Evolutionary conservation across 2,329 filamentous ascomycete species (phyloP).

Genomic region (Stagonosporopsis vannaccii): DNA sequence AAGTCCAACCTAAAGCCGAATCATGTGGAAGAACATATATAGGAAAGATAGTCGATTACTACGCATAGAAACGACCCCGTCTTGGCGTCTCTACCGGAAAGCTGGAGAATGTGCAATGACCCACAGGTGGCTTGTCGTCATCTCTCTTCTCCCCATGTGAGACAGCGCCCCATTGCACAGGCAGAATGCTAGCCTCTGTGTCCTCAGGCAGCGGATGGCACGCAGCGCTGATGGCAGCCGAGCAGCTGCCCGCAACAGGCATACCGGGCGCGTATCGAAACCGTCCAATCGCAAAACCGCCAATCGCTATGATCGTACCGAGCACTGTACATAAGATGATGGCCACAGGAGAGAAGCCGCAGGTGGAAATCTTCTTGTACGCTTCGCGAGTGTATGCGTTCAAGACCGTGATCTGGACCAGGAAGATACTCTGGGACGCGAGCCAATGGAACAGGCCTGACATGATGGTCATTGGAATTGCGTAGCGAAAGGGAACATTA

Average conservation of each 20-base stretch:
- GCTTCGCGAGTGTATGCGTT: not conserved
- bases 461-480: conserved; percentile 44
- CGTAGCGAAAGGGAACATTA: conserved; percentile 50
- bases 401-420: conserved; percentile 40
- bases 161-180: conserved; percentile 40
- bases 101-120: conserved; percentile 31
- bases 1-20: not conserved
- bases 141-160: not conserved
- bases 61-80: conserved; percentile 19
- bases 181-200: conserved; percentile 20
- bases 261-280: conserved; percentile 31
- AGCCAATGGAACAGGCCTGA: conserved; percentile 26
- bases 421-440: conserved; percentile 49
- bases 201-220: conserved; percentile 35
- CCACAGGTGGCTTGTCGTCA: conserved; percentile 10
- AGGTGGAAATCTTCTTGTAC: conserved; percentile 10
- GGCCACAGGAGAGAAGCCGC: conserved; percentile 16
- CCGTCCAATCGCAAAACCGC: conserved; percentile 20
- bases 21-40: not conserved
- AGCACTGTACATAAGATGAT: conserved; percentile 24
- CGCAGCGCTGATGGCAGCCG: conserved; percentile 45
- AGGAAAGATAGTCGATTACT: not conserved
- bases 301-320: conserved; percentile 16
- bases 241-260: conserved; percentile 38
- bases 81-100: conserved; percentile 21